These are phyloP conservation scores for Globisporangium megalacanthum DNA, from an alignment of 352 stramenopile genomes.

Conservation along the genomic window DNA sequence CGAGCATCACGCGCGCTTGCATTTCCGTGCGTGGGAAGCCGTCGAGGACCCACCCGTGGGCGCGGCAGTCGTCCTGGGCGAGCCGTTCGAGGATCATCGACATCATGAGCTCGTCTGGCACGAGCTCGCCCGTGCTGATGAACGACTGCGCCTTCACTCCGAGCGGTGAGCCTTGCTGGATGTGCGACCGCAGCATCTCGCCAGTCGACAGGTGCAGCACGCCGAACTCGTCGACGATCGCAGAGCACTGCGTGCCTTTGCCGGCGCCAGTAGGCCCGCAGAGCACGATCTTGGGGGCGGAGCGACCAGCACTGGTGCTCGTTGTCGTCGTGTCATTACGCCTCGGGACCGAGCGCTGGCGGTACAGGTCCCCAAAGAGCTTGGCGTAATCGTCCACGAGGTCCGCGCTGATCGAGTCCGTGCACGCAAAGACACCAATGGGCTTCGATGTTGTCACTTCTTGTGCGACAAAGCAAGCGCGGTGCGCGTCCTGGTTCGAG, in stretches of 20 bases:
- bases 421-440: conserved; percentile 38
- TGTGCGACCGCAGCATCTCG: conserved; percentile 88
- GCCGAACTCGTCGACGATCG: conserved; percentile 81
- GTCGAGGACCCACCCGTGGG: conserved; percentile 91
- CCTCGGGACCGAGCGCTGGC: conserved; percentile 20
- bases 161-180: conserved; percentile 52
- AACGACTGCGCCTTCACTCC: conserved; percentile 76
- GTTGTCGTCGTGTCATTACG: neutral
- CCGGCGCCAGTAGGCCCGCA: conserved; percentile 89
- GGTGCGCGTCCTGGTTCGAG: conserved; percentile 45
- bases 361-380: conserved; percentile 62
- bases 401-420: conserved; percentile 37
- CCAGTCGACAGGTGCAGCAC: conserved; percentile 92
- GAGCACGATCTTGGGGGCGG: conserved; percentile 74
- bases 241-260: conserved; percentile 95
- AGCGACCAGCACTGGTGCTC: conserved; percentile 3
- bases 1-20: conserved; percentile 86
- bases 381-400: conserved; percentile 43
- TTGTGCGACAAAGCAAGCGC: conserved; percentile 47
- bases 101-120: conserved; percentile 93
- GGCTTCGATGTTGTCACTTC: conserved; percentile 25
- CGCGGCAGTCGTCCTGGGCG: conserved; percentile 76
- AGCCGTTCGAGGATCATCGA: conserved; percentile 80
- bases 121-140: conserved; percentile 84
- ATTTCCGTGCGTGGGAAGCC: conserved; percentile 91